These are phyloP conservation scores for Psidium guajava DNA, from an alignment of 345 rosid species.

Conservation along the genomic window DNA sequence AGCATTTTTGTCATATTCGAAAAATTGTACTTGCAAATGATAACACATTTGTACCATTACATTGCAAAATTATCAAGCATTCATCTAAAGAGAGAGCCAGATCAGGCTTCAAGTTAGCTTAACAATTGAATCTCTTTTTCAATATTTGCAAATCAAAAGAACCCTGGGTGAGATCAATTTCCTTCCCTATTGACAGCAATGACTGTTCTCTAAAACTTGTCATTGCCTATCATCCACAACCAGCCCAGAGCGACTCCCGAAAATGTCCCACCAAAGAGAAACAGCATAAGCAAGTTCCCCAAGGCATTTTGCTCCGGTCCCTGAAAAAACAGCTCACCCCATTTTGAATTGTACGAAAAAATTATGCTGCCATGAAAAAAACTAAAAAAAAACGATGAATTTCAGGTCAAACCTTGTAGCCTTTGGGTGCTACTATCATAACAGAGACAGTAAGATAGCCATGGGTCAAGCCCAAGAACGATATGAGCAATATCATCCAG, in stretches of 20 bases:
- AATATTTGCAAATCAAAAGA: not conserved
- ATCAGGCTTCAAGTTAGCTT: not conserved
- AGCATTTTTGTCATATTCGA: not conserved
- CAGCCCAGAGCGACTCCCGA: slow-evolving; percentile 65
- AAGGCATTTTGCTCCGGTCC: slow-evolving; percentile 85
- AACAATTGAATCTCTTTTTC: not conserved
- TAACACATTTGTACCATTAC: not conserved
- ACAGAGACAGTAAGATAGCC: slow-evolving; percentile 81
- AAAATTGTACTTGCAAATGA: not conserved
- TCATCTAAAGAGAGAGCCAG: not conserved
- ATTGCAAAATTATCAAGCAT: not conserved
- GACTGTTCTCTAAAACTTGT: not conserved
- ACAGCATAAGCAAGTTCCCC: slow-evolving; percentile 64
- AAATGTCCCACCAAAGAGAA: slow-evolving; percentile 46
- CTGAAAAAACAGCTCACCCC: slow-evolving; percentile 9
- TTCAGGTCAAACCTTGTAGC: slow-evolving; percentile 49
- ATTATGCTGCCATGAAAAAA: not conserved
- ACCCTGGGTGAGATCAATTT: not conserved
- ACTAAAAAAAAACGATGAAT: too few relatives aligned
- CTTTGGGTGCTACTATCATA: slow-evolving; percentile 67
- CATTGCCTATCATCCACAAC: slow-evolving; percentile 65
- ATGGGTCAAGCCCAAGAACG: slow-evolving; percentile 54
- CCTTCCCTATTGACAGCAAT: not conserved
- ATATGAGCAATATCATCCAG: slow-evolving; percentile 66
- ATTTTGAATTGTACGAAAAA: not conserved